Base-by-base conservation (phyloP, 2,329 filamentous ascomycete genomes). In the Zasmidium citrigriseum region DNA sequence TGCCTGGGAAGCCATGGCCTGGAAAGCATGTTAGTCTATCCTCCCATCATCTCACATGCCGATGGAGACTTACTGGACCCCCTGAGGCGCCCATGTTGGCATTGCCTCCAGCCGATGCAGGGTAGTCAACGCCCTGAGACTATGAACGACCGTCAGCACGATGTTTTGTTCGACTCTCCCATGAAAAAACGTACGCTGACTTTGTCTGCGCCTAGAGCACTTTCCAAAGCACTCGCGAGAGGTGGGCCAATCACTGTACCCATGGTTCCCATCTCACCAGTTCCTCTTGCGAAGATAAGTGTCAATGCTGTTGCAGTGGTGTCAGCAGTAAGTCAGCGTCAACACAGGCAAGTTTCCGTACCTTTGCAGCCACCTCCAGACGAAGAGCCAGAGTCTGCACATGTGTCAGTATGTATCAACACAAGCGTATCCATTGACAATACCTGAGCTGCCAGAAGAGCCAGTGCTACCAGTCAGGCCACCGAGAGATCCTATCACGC, bases 241-340 rank as follows among this genome's bases (percentile, higher is more conserved):
- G 59, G 60, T 38, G 66, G 64, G 16, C 62, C 62, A 23, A 62
- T 54, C 45, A 64, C 50, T 21, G 69, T 70, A 14, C 83, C 83
- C 54, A 85, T 79, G 60, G 83, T 85, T 38, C 81, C 82, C 0
- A 61, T 38, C 66, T 85, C 81, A 2, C 76, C 78, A 7, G 83
- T 85, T 10, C 83, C 83, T n/a, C 83, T 79, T n/a, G 83, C 83
- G 62, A 83, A 85, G 63, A 86, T 78, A 50, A 85, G 70, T 2
- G 82, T 84, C 60, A 82, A 76, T 22, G 74, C 68, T 55, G 76
- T n/a, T 77, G 70, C 78, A 81, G 50, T n/a, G 48, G 41, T 20
- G 22, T 18, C 12, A 20, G 14, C 25, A 27, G 23, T 27, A n/a
- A 24, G 18, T 16, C 14, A 16, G n/a, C 10, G 11, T 46, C 20